A percentile compares a stretch with the other conserved stretches of the same genome.
Evolutionary conservation across 225 moss, liverwort and hornwort genomes (phyloP).

Genomic region (Neckera pumila): DNA sequence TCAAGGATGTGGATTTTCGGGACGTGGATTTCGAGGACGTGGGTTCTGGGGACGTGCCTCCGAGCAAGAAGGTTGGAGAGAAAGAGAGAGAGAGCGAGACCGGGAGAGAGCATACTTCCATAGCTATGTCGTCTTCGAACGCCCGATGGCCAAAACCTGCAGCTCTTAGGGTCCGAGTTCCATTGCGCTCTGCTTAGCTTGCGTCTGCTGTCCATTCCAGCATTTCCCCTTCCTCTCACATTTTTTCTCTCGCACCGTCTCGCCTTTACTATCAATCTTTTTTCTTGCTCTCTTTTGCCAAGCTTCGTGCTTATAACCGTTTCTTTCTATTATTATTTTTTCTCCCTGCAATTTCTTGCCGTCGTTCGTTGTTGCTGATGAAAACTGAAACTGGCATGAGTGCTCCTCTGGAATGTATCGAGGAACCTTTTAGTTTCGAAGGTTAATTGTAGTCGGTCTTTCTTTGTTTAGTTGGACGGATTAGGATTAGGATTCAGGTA

Average conservation of each 20-base stretch:
- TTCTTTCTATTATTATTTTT: background rate
- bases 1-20: background rate
- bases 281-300: background rate
- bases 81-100: background rate
- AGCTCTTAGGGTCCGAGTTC: constrained; percentile 26
- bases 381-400: background rate
- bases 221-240: background rate
- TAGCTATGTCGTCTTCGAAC: background rate
- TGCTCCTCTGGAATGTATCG: background rate
- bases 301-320: background rate
- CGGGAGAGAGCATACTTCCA: background rate
- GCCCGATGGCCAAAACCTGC: constrained; percentile 15
- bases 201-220: background rate
- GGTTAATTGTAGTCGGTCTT: background rate
- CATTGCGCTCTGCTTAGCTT: background rate
- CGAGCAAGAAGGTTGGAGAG: background rate
- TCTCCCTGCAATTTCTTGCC: background rate
- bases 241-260: background rate
- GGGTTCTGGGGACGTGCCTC: background rate
- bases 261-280: background rate
- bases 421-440: background rate
- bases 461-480: background rate
- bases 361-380: background rate
- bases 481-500: background rate
- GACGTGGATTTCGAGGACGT: background rate